Evolutionary conservation across 2,329 filamentous ascomycete genomes (phyloP), one percentile per base, ranked within the genome.

Genomic region (Malbranchea zuffiana): DNA sequence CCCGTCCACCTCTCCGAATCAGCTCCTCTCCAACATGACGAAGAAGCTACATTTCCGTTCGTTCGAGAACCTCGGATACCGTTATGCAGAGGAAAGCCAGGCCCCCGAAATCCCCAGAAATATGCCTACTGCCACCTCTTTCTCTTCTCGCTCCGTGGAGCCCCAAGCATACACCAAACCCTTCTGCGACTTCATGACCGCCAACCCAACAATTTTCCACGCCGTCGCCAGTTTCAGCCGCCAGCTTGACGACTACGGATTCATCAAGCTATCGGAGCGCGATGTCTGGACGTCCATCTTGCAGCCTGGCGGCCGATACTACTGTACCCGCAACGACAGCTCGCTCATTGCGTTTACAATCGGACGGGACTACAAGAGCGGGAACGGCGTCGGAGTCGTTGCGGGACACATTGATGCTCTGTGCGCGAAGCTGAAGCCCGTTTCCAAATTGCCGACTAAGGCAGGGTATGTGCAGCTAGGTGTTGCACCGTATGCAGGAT

Each of bases 191-290:
- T 96, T 95, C 56, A 73, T 96, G 65, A 82, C 78, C 29, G 72
- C 82, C 44, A 94, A 95, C 55, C 90, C 90, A 0, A 96, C 90
- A 6, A 75, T 95, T 31, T 98, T 93, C 59, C 90, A 98, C 53
- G 77, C 84, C 1, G 86, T 95, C 18, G 73, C 77, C 40, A 75
- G 84, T 49, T 84, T 94, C 56, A 77, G 80, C 51, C 67, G 70
- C 40, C 78, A 86, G 51, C 71, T 95, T 32, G 67, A 72, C 44
- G 69, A 74, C 25, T 68, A 75, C 24, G 88, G 85, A 29, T 98
- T 82, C 61, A 72, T 69, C 42, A 78, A 77, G 62, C 76, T 84
- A 46, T 80, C 79, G 5, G 74, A 88, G 54, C 78, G 88, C 32
- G 78, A 87, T 44, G 67, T 72, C 41, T 98, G 90, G 90, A 64